These are phyloP conservation scores for Rhodotorula babjevae DNA, from an alignment of 768 basidiomycete species.

Conservation along the genomic window DNA sequence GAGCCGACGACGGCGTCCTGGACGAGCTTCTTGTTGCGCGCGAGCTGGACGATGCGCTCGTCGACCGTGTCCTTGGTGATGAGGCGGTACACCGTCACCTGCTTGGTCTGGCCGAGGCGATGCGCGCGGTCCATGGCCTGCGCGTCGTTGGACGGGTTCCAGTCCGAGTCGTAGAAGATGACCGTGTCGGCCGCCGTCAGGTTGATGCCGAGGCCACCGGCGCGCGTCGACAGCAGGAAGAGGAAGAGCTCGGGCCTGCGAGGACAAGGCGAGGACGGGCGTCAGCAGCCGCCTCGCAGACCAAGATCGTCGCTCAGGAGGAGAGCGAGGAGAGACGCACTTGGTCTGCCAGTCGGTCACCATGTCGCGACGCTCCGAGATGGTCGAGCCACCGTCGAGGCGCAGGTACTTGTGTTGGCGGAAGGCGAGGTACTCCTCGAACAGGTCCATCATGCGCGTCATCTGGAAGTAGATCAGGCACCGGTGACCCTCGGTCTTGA, in stretches of 20 bases:
- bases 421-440: constrained; percentile 97
- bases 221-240: constrained; percentile 80
- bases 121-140: constrained; percentile 93
- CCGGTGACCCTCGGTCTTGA: constrained; percentile 87
- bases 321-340: constrained; percentile 51
- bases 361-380: constrained; percentile 97
- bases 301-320: no score
- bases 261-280: no score
- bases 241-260: constrained; percentile 87
- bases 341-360: constrained; percentile 98
- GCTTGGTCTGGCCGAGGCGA: constrained; percentile 91
- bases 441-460: constrained; percentile 99
- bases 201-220: constrained; percentile 75
- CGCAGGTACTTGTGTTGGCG: constrained; percentile 56
- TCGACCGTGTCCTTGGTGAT: constrained; percentile 85
- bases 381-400: constrained; percentile 63
- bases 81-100: constrained; percentile 54
- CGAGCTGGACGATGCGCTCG: constrained; percentile 92
- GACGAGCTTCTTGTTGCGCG: constrained; percentile 56
- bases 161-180: constrained; percentile 91
- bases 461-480: constrained; percentile 98
- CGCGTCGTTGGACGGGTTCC: constrained; percentile 70
- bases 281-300: no score
- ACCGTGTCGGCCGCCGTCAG: constrained; percentile 54
- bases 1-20: constrained; percentile 96